A percentile compares a stretch with the other conserved stretches of the same genome.
Evolutionary conservation across 768 basidiomycete species (phyloP).

Genomic region (Termitomyces eurrhizus): DNA sequence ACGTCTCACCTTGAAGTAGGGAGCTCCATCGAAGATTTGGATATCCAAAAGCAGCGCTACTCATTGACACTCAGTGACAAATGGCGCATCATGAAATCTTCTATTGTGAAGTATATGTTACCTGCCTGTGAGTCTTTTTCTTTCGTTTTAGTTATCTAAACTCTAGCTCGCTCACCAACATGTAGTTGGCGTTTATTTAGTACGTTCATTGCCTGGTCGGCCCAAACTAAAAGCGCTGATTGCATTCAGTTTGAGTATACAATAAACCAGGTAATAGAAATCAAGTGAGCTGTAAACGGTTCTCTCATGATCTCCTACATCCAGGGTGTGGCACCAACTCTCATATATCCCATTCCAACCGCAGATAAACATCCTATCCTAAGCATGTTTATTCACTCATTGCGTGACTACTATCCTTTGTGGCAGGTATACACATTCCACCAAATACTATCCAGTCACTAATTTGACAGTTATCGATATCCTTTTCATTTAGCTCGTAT

Average conservation of each 20-base stretch:
- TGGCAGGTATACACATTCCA: slow-evolving; percentile 63
- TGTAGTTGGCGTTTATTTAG: slow-evolving; percentile 41
- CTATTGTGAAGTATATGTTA: slow-evolving; percentile 82
- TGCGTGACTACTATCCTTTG: slow-evolving; percentile 94
- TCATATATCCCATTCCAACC: slow-evolving; percentile 85
- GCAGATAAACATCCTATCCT: slow-evolving; percentile 56
- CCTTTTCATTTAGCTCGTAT: slow-evolving; percentile 45
- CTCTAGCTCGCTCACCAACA: not conserved
- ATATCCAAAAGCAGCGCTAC: slow-evolving; percentile 36
- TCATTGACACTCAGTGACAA: slow-evolving; percentile 71
- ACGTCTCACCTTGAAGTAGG: slow-evolving; percentile 32
- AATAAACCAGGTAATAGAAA: slow-evolving; percentile 67
- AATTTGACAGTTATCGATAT: not conserved
- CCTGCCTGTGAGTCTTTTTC: slow-evolving; percentile 69
- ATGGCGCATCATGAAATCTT: slow-evolving; percentile 72
- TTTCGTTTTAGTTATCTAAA: not conserved
- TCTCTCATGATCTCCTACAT: not conserved
- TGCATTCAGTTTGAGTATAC: slow-evolving; percentile 75
- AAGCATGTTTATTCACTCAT: slow-evolving; percentile 73
- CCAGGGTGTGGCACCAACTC: slow-evolving; percentile 84
- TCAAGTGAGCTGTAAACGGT: not conserved
- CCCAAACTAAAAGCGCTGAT: not conserved
- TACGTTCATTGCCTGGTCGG: slow-evolving; percentile 22
- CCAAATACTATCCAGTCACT: slow-evolving; percentile 13
- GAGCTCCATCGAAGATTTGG: slow-evolving; percentile 38